Evolutionary conservation across 345 rosid species (phyloP).

Genomic region (Syzygium aqueum): DNA sequence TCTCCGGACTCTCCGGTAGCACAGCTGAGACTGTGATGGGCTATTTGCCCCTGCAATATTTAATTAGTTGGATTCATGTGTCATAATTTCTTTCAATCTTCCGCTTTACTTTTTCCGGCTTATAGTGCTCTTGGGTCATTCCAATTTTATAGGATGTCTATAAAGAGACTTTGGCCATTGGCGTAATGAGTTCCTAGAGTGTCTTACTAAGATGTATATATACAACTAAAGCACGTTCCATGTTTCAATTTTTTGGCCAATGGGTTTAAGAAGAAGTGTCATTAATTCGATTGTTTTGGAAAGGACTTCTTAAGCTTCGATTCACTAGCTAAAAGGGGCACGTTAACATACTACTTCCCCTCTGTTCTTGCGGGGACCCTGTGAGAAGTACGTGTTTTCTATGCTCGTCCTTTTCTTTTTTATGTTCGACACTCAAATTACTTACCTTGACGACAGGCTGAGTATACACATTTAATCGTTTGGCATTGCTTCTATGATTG

Average conservation of each 20-base stretch:
- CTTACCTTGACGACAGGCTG: not conserved
- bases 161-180: not conserved
- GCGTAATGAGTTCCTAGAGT: not conserved
- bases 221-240: not conserved
- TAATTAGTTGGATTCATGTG: not conserved
- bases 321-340: not conserved
- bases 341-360: not conserved
- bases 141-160: not conserved
- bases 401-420: not conserved
- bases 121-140: not conserved
- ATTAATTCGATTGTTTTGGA: not conserved
- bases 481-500: not conserved
- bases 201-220: not conserved
- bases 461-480: not conserved
- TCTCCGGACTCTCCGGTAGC: not conserved
- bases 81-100: not conserved
- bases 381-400: not conserved
- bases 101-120: not conserved
- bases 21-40: rapidly evolving
- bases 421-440: not conserved
- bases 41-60: not conserved
- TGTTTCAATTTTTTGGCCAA: not conserved
- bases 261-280: not conserved
- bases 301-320: not conserved
- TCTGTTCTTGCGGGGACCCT: not conserved